Evolutionary conservation across 1,284 basidiomycete genomes (phyloP).

Genomic region (Xanthoconium separans): DNA sequence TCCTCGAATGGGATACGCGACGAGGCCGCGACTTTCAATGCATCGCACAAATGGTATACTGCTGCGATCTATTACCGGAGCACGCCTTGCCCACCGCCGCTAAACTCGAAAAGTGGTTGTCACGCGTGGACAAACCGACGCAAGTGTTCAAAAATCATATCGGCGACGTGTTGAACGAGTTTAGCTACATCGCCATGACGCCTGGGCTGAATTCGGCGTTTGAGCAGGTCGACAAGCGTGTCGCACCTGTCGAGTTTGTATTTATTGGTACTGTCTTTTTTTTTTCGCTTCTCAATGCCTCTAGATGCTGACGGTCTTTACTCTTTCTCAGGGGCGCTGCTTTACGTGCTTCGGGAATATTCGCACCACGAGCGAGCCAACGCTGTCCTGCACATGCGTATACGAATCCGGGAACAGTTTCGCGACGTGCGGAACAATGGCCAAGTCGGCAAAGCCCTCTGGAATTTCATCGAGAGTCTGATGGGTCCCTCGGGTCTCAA

Average conservation of each 20-base stretch:
- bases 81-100: conserved; percentile 48
- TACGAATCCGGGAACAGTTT: conserved; percentile 49
- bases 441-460: conserved; percentile 51
- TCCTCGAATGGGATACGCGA: conserved; percentile 57
- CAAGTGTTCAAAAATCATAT: conserved; percentile 50
- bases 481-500: conserved; percentile 34
- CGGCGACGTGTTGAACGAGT: conserved; percentile 46
- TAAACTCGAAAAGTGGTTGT: conserved; percentile 61
- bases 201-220: conserved; percentile 43
- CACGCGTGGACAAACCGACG: conserved; percentile 42
- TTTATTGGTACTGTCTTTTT: conserved; percentile 53
- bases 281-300: neutral
- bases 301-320: neutral
- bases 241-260: conserved; percentile 73
- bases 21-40: conserved; percentile 72
- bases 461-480: conserved; percentile 50
- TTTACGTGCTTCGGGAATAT: conserved; percentile 48
- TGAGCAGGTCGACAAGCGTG: conserved; percentile 48
- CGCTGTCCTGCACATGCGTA: conserved; percentile 54
- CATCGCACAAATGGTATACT: conserved; percentile 62
- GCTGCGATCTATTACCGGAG: conserved; percentile 52
- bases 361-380: conserved; percentile 44
- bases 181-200: conserved; percentile 51
- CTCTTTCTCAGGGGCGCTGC: conserved; percentile 47
- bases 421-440: conserved; percentile 61